phyloP scores from a whole-genome alignment of 169 alveolate genomes.

The Eimeria necatrix region DNA sequence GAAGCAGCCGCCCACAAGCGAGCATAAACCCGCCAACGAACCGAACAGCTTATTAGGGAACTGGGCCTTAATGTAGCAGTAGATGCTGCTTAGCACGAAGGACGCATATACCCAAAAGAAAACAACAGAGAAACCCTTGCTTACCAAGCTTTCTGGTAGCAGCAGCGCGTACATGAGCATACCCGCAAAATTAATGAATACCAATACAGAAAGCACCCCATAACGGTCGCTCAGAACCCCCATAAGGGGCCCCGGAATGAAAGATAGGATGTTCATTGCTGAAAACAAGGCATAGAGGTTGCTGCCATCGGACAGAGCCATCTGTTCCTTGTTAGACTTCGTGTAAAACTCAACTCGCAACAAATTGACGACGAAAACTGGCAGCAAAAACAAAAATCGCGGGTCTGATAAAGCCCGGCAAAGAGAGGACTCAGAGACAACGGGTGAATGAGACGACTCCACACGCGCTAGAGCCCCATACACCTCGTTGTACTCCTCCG shows the following conservation, averaged over 20 bases:
- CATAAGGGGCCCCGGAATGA: constrained; percentile 79
- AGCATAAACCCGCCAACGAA: constrained; percentile 60
- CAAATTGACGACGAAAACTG: constrained; percentile 50
- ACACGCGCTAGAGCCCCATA: no score
- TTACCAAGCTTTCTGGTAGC: not conserved
- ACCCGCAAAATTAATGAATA: constrained; percentile 46
- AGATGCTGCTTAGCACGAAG: constrained; percentile 79
- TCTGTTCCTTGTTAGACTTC: constrained; percentile 78
- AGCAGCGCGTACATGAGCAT: constrained; percentile 56
- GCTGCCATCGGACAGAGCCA: constrained; percentile 1
- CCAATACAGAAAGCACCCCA: constrained; percentile 48
- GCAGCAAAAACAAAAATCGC: constrained; percentile 44
- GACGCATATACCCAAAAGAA: constrained; percentile 72
- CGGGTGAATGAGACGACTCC: no score
- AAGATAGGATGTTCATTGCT: constrained; percentile 69
- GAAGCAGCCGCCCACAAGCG: constrained; percentile 78
- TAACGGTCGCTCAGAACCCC: constrained; percentile 68
- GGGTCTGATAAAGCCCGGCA: not conserved
- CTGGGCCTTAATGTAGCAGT: constrained; percentile 73
- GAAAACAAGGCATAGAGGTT: constrained; percentile 65
- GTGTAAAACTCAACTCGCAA: constrained; percentile 77
- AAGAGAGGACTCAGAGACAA: not conserved
- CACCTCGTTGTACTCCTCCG: not conserved
- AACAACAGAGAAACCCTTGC: constrained; percentile 48
- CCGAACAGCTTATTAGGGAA: constrained; percentile 73